Evolutionary conservation across 2,329 filamentous ascomycete species (phyloP).

Genomic region (Berkeleyomyces rouxiae): DNA sequence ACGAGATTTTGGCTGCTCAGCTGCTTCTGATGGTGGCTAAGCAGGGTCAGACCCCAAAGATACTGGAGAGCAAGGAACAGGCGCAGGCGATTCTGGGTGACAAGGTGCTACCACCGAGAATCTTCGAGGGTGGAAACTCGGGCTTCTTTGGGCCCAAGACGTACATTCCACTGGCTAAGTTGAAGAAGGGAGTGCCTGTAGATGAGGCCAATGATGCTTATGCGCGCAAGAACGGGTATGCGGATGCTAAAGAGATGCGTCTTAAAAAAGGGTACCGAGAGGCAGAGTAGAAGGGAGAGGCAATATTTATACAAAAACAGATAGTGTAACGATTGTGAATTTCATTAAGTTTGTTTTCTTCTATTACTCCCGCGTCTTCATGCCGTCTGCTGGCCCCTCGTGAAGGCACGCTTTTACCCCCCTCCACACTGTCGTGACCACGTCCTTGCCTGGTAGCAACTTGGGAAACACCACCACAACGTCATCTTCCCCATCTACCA

Average conservation of each 20-base stretch:
- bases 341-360: background rate
- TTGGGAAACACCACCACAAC: slow-evolving; percentile 89
- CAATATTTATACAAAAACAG: background rate
- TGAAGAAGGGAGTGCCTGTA: slow-evolving; percentile 30
- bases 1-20: slow-evolving; percentile 65
- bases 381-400: slow-evolving; percentile 21
- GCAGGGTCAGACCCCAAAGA: slow-evolving; percentile 20
- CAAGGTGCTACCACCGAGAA: slow-evolving; percentile 6
- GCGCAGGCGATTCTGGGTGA: slow-evolving; percentile 8
- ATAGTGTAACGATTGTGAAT: background rate
- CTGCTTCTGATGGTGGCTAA: slow-evolving; percentile 47
- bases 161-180: slow-evolving; percentile 40
- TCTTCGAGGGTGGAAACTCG: slow-evolving; percentile 40
- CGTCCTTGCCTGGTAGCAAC: slow-evolving; percentile 53
- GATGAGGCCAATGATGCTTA: slow-evolving; percentile 44
- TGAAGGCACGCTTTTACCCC: slow-evolving; percentile 70
- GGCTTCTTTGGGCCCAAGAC: slow-evolving; percentile 23
- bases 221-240: slow-evolving; percentile 44
- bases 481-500: slow-evolving; percentile 76
- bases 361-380: slow-evolving; percentile 4
- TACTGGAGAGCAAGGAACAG: slow-evolving; percentile 1
- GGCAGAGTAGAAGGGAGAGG: slow-evolving; percentile 16
- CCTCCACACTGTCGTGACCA: slow-evolving; percentile 82
- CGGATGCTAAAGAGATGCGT: slow-evolving; percentile 32
- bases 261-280: slow-evolving; percentile 20